phyloP scores from a whole-genome alignment of 2,329 filamentous ascomycete species.

The Colletotrichum navitas region DNA sequence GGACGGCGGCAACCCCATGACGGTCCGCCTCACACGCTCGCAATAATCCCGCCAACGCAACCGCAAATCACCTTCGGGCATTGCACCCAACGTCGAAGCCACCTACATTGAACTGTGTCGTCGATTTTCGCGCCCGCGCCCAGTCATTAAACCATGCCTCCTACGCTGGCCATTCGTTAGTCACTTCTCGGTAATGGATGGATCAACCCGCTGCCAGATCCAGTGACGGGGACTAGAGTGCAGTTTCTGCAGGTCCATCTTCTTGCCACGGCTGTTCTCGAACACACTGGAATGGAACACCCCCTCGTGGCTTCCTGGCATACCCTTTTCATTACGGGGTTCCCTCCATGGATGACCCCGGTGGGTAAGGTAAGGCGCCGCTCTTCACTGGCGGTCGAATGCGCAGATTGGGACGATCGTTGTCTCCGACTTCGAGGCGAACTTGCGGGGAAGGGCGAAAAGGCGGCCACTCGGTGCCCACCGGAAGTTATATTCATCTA shows the following conservation, averaged over 20 bases:
- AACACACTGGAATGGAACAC: constrained; percentile 14
- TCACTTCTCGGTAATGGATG: constrained; percentile 37
- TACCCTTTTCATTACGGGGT: background rate
- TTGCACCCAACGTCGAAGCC: background rate
- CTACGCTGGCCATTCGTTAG: constrained; percentile 25
- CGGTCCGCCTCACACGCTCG: constrained; percentile 39
- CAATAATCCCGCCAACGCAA: constrained; percentile 21
- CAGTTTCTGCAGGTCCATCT: constrained; percentile 40
- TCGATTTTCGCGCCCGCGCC: background rate
- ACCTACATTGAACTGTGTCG: background rate
- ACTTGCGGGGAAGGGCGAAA: constrained; percentile 23
- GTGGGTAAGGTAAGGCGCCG: constrained; percentile 38
- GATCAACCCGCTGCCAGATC: constrained; percentile 39
- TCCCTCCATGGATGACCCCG: constrained; percentile 33
- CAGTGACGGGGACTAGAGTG: constrained; percentile 34
- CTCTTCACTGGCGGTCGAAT: constrained; percentile 15
- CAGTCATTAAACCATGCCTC: background rate
- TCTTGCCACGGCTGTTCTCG: constrained; percentile 12
- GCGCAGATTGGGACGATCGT: constrained; percentile 35
- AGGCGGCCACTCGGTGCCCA: constrained; percentile 11
- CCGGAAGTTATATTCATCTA: constrained; percentile 22
- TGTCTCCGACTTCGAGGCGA: constrained; percentile 29
- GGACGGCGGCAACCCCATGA: constrained; percentile 37
- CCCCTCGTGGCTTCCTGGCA: constrained; percentile 36
- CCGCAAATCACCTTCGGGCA: constrained; percentile 26